phyloP scores from a whole-genome alignment of 2,329 filamentous ascomycete species.

The Allantophomopsis cytisporea region DNA sequence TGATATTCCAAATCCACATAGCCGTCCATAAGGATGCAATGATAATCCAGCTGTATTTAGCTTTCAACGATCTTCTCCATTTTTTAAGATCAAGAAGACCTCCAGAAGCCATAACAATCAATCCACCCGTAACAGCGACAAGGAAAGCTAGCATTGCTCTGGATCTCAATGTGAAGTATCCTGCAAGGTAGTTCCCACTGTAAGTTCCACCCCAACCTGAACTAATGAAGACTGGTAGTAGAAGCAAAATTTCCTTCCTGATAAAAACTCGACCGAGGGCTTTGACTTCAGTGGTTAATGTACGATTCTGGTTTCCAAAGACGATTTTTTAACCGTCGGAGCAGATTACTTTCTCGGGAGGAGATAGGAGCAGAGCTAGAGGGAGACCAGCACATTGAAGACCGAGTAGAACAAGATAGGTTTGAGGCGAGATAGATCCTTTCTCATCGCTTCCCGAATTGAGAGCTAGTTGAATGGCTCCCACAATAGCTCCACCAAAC shows the following conservation, averaged over 20 bases:
- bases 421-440: conserved; percentile 24
- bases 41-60: conserved; percentile 25
- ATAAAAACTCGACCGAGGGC: too few species aligned
- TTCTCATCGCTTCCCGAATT: conserved; percentile 29
- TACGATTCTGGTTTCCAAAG: too few species aligned
- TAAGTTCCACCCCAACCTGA: conserved; percentile 58
- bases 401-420: conserved; percentile 28
- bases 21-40: conserved; percentile 30
- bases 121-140: conserved; percentile 52
- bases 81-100: conserved; percentile 11
- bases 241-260: too few species aligned
- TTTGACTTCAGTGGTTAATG: too few species aligned
- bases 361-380: conserved; percentile 25
- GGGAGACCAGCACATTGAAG: conserved; percentile 29
- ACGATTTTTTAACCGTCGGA: conserved; percentile 48
- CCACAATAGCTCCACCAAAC: conserved; percentile 55
- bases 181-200: conserved; percentile 54
- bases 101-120: conserved; percentile 51
- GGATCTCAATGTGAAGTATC: conserved; percentile 59
- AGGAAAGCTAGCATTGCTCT: conserved; percentile 59
- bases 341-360: conserved; percentile 42
- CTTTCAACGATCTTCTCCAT: conserved; percentile 10
- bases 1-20: conserved; percentile 53
- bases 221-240: conserved; percentile 56
- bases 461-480: conserved; percentile 56